phyloP scores from a whole-genome alignment of 306 rosid species.

The Begonia peltatifolia region DNA sequence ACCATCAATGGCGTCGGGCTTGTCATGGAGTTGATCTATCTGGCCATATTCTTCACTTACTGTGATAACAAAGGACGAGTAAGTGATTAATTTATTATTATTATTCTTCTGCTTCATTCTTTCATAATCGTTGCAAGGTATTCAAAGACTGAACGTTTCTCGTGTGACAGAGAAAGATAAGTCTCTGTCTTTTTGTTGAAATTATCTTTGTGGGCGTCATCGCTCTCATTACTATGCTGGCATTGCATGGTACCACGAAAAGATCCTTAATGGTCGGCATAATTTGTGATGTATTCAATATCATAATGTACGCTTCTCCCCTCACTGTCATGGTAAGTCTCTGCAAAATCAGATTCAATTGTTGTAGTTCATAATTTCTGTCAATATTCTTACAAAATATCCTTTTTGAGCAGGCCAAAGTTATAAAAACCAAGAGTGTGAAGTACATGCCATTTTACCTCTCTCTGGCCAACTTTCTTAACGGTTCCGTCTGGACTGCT shows the following conservation, averaged over 20 bases:
- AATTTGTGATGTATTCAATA: slow-evolving; percentile 48
- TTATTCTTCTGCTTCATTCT: neutral
- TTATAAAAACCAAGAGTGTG: slow-evolving; percentile 52
- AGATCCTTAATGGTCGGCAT: slow-evolving; percentile 59
- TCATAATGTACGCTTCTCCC: slow-evolving; percentile 58
- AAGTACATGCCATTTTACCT: slow-evolving; percentile 70
- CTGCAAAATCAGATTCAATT: neutral
- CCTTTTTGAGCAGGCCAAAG: slow-evolving; percentile 27
- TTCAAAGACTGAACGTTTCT: too few species aligned
- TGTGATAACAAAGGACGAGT: slow-evolving; percentile 38
- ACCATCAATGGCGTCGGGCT: slow-evolving; percentile 56
- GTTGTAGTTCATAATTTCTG: neutral
- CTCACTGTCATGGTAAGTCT: slow-evolving; percentile 21
- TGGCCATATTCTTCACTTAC: slow-evolving; percentile 27
- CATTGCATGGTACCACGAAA: slow-evolving; percentile 15
- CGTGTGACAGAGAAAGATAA: slow-evolving; percentile 31
- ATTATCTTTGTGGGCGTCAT: slow-evolving; percentile 21
- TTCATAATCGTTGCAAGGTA: too few species aligned
- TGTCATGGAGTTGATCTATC: slow-evolving; percentile 30
- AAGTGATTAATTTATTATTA: neutral
- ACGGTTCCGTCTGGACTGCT: slow-evolving; percentile 56
- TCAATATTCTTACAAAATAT: too few species aligned
- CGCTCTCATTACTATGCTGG: slow-evolving; percentile 20
- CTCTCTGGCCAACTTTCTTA: slow-evolving; percentile 46
- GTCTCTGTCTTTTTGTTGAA: slow-evolving; percentile 6